Evolutionary conservation across 495 filamentous ascomycete genomes (phyloP).

Genomic region (Penicillium chermesinum): DNA sequence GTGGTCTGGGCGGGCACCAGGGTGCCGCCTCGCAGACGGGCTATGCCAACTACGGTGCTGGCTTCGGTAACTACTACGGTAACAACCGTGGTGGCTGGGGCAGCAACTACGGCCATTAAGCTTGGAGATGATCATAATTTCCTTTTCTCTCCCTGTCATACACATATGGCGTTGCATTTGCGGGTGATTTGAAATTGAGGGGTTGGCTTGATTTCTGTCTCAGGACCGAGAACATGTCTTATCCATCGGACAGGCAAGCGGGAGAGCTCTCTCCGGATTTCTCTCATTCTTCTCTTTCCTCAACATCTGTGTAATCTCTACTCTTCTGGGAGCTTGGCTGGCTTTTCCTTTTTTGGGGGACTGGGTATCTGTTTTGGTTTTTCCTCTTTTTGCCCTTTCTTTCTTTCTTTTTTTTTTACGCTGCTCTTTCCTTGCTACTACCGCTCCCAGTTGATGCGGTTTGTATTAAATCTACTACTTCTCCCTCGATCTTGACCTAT

Average conservation of each 20-base stretch:
- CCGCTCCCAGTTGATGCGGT: slow-evolving; percentile 23
- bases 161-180: slow-evolving; percentile 38
- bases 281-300: slow-evolving; percentile 27
- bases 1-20: slow-evolving; percentile 63
- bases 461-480: slow-evolving; percentile 38
- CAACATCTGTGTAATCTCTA: slow-evolving; percentile 45
- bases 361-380: slow-evolving; percentile 17
- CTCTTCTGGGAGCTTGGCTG: slow-evolving; percentile 45
- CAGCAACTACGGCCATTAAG: slow-evolving; percentile 58
- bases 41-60: slow-evolving; percentile 49
- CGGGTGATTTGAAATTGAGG: slow-evolving; percentile 28
- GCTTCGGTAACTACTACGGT: slow-evolving; percentile 52
- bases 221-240: slow-evolving; percentile 11
- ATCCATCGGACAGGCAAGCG: slow-evolving; percentile 12
- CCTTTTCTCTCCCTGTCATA: slow-evolving; percentile 12
- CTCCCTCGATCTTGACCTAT: slow-evolving; percentile 22
- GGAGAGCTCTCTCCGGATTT: slow-evolving; percentile 22
- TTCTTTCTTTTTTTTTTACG: slow-evolving; percentile 20
- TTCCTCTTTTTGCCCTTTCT: slow-evolving; percentile 12
- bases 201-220: slow-evolving; percentile 13
- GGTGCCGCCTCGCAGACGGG: slow-evolving; percentile 51
- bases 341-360: slow-evolving; percentile 22
- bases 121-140: slow-evolving; percentile 4
- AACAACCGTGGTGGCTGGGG: slow-evolving; percentile 59
- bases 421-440: slow-evolving; percentile 21